Evolutionary conservation across 805 yeast genomes (phyloP), one percentile per base, ranked within the genome.

Genomic region (Candida wancherniae): DNA sequence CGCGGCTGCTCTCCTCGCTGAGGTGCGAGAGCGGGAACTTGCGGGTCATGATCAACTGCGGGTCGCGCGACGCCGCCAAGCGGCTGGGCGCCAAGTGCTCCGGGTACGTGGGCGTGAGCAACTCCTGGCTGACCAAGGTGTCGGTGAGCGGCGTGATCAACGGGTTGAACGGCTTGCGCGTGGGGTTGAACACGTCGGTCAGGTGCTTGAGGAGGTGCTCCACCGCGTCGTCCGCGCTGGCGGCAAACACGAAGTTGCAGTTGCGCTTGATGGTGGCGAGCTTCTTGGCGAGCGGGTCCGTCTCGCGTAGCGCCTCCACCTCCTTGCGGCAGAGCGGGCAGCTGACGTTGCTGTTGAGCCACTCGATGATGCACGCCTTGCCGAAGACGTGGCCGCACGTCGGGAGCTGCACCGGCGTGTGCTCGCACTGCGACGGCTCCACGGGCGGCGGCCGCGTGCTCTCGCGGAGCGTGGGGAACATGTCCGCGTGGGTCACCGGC

Each of bases 121-220:
- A 61, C 24, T 42, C 42, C 33, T 62, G 69, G 11, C 42, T 52
- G 44, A 61, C 55, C 28, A 45, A 52, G 4, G 61, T 48, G 40
- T 63, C 69, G 3, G 67, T 61, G 16, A 63, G 48, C 4, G 70
- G 68, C 1, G 66, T 61, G 13, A 63, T 48, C 3, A 45, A 11
- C 6, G 65, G 59, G 32, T 53, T 56, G 37, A 50, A 51, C 1
- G 67, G 61, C 31, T 66, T 50, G 34, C 59, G 49, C 31, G 39
- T 51, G 2, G 69, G 70, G 28, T 48, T 51, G 41, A 64, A 63
- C 11, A 63, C 52, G 34, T 63, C 59, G 3, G 69, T 62, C 32
- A 58, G 56, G 33, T 48, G 42, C 26, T 48, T 37, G 22, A 45
- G 31, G 16, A 64, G 30, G 35, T 57, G 61, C 18, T 47, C 39